Base-by-base conservation (phyloP, 257 asterid genomes). In the Ocimum tenuiflorum region DNA sequence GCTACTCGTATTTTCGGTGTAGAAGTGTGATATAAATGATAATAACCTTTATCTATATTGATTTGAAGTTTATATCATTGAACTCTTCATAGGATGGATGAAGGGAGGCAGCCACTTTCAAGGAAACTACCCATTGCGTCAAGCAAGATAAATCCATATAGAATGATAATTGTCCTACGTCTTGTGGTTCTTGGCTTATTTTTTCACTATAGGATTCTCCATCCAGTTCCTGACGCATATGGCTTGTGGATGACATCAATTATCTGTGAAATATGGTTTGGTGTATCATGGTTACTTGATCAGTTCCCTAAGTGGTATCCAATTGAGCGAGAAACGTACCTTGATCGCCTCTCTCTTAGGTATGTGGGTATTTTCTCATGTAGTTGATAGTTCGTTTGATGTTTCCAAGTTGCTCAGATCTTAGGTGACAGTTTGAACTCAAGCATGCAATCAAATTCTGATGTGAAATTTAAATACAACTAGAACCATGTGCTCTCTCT, bases 281-380 rank as follows among this genome's bases (percentile, higher is more conserved):
- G 87, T 31, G 79, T 80, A 49, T 91, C 98, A 33, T 91, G 98
- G 98, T 85, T 91, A 67, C 89, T 91, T 8, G 97, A 91, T 78
- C 97, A 91, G 81, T 88, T 91, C 60, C 97, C 97, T 0, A 91
- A 91, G 75, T 91, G 97, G 97, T 85, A 70, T 56, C 98, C 98
- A 7, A 77, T 91, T 17, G 83, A 79, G 60, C 80, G 98, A 56
- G 98, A 91, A 82, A 88, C 96, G 0, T 91, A 91, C 82, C 98
- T 88, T 14, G 98, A 88, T 74, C 85, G 96, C 6, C 82, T 91
- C 4, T 91, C 96, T 10, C 87, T 91, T 61, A 81, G 96, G 95
- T 88, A 76, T 12, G 10, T 36, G 42, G 42, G 9, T 14, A 11
- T 31, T 27, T 63, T 27, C n/a, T n/a, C 2, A 7, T 36, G 42